Conservation (phyloP, 331 rosid genomes). For the Quercus lobata region DNA sequence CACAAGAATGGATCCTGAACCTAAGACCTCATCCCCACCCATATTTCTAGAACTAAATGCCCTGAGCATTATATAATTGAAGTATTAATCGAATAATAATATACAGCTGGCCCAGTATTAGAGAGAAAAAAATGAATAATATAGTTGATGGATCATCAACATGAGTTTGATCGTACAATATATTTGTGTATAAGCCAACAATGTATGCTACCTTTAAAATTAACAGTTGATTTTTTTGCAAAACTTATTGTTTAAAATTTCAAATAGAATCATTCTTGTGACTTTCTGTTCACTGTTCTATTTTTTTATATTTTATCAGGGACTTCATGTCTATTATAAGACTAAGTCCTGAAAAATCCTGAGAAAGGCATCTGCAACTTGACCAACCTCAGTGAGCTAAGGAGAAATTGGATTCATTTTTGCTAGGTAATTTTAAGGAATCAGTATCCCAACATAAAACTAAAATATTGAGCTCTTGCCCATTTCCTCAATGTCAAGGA, state of each 20-base stretch:
- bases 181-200: too few species aligned
- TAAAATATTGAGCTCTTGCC: too few species aligned
- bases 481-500: too few species aligned
- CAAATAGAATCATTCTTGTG: background rate
- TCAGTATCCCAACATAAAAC: background rate
- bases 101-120: background rate
- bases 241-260: background rate
- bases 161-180: background rate
- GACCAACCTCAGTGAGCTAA: background rate
- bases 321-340: background rate
- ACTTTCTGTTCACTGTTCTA: background rate
- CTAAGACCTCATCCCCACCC: too few species aligned
- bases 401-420: background rate
- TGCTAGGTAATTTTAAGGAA: background rate
- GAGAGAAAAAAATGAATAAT: background rate
- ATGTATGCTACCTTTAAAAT: too few species aligned
- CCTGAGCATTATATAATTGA: background rate
- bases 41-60: background rate
- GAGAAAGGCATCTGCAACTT: background rate
- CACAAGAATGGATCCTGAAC: too few species aligned
- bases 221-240: background rate
- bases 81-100: background rate
- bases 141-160: background rate
- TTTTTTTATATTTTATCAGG: too few species aligned
- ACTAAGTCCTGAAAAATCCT: background rate